Percentiles rank a stretch among this genome's conserved stretches.
phyloP scores from a whole-genome alignment of 495 filamentous ascomycete species.

The Astrocystis sublimbata region DNA sequence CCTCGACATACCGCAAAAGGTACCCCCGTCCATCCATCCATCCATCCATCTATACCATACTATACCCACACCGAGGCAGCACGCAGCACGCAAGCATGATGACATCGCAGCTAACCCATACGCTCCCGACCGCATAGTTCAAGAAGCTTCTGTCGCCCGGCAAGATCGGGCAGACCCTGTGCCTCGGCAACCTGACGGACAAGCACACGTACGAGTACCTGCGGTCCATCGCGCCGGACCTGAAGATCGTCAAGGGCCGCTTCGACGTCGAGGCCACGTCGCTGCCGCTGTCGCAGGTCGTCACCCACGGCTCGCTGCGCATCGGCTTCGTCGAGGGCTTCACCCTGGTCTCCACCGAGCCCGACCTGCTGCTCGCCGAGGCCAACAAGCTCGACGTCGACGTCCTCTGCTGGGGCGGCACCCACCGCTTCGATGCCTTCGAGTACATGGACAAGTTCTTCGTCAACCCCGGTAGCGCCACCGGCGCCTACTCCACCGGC shows the following conservation, averaged over 20 bases:
- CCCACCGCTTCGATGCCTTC: constrained; percentile 95
- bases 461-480: constrained; percentile 95
- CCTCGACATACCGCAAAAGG: constrained; percentile 85
- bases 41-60: too few species aligned
- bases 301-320: constrained; percentile 87
- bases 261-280: constrained; percentile 92
- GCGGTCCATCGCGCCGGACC: constrained; percentile 83
- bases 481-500: constrained; percentile 72
- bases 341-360: constrained; percentile 89
- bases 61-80: too few species aligned
- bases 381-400: constrained; percentile 96
- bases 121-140: constrained; percentile 61
- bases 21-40: too few species aligned
- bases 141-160: constrained; percentile 96
- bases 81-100: too few species aligned
- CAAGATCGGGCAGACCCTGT: constrained; percentile 97
- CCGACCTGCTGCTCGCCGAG: constrained; percentile 87
- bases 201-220: constrained; percentile 94
- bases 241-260: constrained; percentile 92
- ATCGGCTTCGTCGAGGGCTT: constrained; percentile 98
- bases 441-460: constrained; percentile 99
- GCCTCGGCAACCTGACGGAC: constrained; percentile 95
- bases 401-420: constrained; percentile 96
- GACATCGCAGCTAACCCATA: constrained; percentile 5
- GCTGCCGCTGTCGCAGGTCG: constrained; percentile 87